Percentiles rank a stretch among this genome's conserved stretches.
Evolutionary conservation across 768 basidiomycete genomes (phyloP).

Genomic region (Psilocybe azurescens): DNA sequence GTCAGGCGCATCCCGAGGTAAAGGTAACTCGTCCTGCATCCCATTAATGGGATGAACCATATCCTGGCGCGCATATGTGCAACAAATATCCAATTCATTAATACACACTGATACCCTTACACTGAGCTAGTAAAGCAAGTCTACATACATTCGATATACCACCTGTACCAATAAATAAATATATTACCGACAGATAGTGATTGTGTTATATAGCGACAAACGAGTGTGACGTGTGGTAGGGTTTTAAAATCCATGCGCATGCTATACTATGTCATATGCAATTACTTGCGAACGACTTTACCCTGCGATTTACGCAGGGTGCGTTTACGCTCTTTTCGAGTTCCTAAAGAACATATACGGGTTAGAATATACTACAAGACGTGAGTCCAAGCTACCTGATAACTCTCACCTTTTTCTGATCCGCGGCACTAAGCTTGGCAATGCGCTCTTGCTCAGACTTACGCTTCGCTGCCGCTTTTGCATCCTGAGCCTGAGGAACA

Average conservation of each 20-base stretch:
- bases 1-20: background rate
- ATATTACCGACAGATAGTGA: constrained; percentile 19
- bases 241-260: background rate
- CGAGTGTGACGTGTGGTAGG: constrained; percentile 1
- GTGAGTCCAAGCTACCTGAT: background rate
- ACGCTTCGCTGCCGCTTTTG: constrained; percentile 74
- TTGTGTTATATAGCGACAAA: background rate
- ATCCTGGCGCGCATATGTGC: background rate
- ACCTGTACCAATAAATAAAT: constrained; percentile 24
- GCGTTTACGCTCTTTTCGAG: constrained; percentile 81
- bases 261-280: too few species aligned
- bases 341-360: constrained; percentile 22
- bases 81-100: constrained; percentile 13
- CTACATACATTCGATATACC: constrained; percentile 20
- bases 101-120: constrained; percentile 14
- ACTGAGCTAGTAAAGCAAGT: constrained; percentile 13
- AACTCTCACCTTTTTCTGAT: constrained; percentile 76
- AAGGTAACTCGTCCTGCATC: constrained; percentile 13
- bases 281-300: constrained; percentile 58
- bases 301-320: constrained; percentile 71
- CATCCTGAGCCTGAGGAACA: constrained; percentile 56
- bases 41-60: background rate
- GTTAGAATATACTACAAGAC: background rate
- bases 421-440: constrained; percentile 73
- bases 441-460: constrained; percentile 76